Percentiles rank a stretch among this genome's conserved stretches.
phyloP scores from a whole-genome alignment of 495 filamentous ascomycete species.

The Ascobolus immersus region DNA sequence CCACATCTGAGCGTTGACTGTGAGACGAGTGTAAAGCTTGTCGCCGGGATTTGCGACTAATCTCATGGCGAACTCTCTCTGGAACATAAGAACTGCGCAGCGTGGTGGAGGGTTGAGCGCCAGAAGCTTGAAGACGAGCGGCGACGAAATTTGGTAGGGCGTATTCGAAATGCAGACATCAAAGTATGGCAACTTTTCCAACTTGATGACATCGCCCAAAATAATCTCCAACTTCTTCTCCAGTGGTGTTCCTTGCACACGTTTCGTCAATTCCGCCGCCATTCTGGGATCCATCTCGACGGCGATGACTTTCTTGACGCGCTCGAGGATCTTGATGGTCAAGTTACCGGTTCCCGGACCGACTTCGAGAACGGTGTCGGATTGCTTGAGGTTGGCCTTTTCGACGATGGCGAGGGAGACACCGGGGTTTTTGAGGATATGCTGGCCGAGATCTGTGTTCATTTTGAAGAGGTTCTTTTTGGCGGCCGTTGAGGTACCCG shows the following conservation, averaged over 20 bases:
- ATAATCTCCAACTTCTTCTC: conserved; percentile 61
- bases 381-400: conserved; percentile 74
- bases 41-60: conserved; percentile 55
- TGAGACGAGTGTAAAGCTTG: conserved; percentile 61
- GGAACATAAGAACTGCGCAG: conserved; percentile 69
- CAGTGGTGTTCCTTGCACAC: conserved; percentile 62
- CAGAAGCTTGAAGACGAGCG: conserved; percentile 78
- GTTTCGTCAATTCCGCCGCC: conserved; percentile 88
- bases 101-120: conserved; percentile 49
- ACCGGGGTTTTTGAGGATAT: conserved; percentile 87
- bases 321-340: conserved; percentile 66
- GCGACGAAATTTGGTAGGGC: conserved; percentile 79
- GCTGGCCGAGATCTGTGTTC: conserved; percentile 68
- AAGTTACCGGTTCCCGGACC: conserved; percentile 67
- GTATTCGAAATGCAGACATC: conserved; percentile 89
- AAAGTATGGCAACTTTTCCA: conserved; percentile 57
- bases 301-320: conserved; percentile 64
- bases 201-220: conserved; percentile 84
- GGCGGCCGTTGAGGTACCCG: conserved; percentile 16
- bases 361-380: conserved; percentile 53
- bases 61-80: conserved; percentile 52
- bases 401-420: conserved; percentile 69
- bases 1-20: conserved; percentile 88
- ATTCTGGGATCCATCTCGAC: conserved; percentile 90
- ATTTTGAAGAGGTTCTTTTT: conserved; percentile 66